phyloP scores from a whole-genome alignment of 768 basidiomycete species.

The Heimioporus sp. region DNA sequence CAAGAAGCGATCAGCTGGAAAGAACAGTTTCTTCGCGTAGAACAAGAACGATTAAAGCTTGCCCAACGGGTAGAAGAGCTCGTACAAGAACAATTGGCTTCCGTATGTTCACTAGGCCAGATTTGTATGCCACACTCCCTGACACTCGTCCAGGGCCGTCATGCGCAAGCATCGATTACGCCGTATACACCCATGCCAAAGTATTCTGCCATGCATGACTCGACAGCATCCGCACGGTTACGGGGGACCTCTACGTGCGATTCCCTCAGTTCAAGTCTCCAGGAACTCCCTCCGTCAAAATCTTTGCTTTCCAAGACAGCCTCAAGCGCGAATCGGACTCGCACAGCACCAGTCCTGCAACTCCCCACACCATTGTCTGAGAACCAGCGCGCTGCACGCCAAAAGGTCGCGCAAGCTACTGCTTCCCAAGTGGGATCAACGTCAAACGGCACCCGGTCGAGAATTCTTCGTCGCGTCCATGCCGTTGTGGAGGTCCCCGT shows the following conservation, averaged over 20 bases:
- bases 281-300: constrained; percentile 33
- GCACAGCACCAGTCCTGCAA: constrained; percentile 14
- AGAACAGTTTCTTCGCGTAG: constrained; percentile 73
- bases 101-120: constrained; percentile 34
- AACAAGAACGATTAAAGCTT: constrained; percentile 62
- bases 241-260: constrained; percentile 14
- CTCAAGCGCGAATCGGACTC: constrained; percentile 7
- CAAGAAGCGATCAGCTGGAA: constrained; percentile 69
- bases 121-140: not conserved
- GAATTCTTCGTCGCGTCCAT: constrained; percentile 61
- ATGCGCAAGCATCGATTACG: constrained; percentile 13
- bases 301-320: constrained; percentile 27
- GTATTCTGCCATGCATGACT: constrained; percentile 19
- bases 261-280: constrained; percentile 23
- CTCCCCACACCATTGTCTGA: constrained; percentile 32
- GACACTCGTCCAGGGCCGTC: constrained; percentile 11
- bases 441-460: constrained; percentile 17
- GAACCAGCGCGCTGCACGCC: constrained; percentile 25
- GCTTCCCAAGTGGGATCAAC: constrained; percentile 6
- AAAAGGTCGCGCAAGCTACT: constrained; percentile 14
- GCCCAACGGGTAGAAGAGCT: constrained; percentile 59
- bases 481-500: constrained; percentile 57
- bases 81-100: constrained; percentile 43
- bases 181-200: constrained; percentile 35
- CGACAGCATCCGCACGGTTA: constrained; percentile 29